Percentiles rank a stretch among this genome's conserved stretches.
These are phyloP conservation scores for Trichoderma simmonsii DNA, from an alignment of 2,329 filamentous ascomycete genomes.

Conservation along the genomic window DNA sequence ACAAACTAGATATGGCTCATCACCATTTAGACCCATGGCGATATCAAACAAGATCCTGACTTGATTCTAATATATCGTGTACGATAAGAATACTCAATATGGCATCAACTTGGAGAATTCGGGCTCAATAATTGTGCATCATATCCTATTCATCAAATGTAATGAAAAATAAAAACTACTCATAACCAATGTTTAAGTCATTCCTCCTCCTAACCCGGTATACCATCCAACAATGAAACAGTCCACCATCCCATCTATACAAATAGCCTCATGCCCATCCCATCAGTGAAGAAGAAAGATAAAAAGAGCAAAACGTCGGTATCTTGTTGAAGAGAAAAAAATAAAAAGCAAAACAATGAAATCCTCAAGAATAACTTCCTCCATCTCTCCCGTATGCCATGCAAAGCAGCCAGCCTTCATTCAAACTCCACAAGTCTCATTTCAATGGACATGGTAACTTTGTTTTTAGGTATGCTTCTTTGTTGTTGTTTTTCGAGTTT, in stretches of 20 bases:
- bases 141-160: conserved; percentile 13
- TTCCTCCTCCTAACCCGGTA: not conserved
- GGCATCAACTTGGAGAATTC: not conserved
- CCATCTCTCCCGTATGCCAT: not conserved
- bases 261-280: not conserved
- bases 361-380: not conserved
- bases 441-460: not conserved
- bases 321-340: not conserved
- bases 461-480: not conserved
- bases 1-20: not conserved
- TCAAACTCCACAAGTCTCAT: not conserved
- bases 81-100: not conserved
- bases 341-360: not conserved
- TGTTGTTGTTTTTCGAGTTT: not conserved
- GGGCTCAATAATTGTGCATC: not conserved
- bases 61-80: not conserved
- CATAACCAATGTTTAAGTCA: not conserved
- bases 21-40: not conserved
- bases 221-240: not conserved
- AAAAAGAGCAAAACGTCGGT: not conserved
- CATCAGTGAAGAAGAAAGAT: conserved; percentile 1
- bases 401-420: not conserved
- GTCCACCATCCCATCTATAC: conserved; percentile 4
- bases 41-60: not conserved
- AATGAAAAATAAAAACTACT: conserved; percentile 9